Conservation (phyloP, 164 flowering plant species). For the Vitis rotundifolia region DNA sequence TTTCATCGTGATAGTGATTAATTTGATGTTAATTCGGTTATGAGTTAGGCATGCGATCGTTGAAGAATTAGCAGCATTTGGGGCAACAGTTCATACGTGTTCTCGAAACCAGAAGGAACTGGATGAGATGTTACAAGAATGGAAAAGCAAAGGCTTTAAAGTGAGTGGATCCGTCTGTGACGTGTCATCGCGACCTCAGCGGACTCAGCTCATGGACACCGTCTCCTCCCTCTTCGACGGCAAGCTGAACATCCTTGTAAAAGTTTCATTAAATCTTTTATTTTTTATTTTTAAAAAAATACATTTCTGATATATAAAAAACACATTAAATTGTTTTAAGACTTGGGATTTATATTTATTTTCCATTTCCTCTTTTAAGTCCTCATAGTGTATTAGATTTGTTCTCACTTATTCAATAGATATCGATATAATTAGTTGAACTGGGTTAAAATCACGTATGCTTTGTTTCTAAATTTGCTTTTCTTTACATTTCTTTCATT, state of each 20-base stretch:
- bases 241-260: constrained; percentile 61
- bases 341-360: too few relatives aligned
- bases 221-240: constrained; percentile 45
- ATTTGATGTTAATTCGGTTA: neutral
- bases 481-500: too few relatives aligned
- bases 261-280: constrained; percentile 1
- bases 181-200: constrained; percentile 25
- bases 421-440: too few relatives aligned
- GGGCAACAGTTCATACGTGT: constrained; percentile 52
- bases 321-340: too few relatives aligned
- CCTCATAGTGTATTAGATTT: too few relatives aligned
- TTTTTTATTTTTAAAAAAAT: too few relatives aligned
- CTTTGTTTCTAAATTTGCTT: too few relatives aligned
- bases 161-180: constrained; percentile 61
- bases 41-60: constrained; percentile 42
- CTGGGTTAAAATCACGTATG: too few relatives aligned
- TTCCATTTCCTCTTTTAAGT: too few relatives aligned
- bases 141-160: constrained; percentile 42
- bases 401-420: too few relatives aligned
- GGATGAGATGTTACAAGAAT: constrained; percentile 32
- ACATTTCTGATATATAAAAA: too few relatives aligned
- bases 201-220: constrained; percentile 42
- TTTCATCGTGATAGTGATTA: neutral
- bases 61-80: constrained; percentile 57
- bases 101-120: constrained; percentile 42